A percentile compares a stretch with the other conserved stretches of the same genome.
Evolutionary conservation across 2,329 filamentous ascomycete species (phyloP).

Genomic region (Teratosphaeria zuluensis): DNA sequence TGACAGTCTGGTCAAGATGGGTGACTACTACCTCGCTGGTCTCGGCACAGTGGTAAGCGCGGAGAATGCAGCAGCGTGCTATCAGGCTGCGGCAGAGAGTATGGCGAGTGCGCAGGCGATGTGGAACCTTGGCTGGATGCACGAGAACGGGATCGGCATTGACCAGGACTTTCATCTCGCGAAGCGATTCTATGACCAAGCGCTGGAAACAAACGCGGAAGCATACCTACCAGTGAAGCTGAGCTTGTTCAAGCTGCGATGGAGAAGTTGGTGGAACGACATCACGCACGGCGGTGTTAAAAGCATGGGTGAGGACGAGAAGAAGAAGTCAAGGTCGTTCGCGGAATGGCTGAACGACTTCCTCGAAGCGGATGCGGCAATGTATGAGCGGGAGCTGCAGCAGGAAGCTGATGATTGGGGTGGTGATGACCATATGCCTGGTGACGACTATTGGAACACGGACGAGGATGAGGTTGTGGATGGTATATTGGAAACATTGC

Average conservation of each 20-base stretch:
- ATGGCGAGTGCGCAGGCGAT: constrained; percentile 88
- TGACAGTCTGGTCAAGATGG: constrained; percentile 94
- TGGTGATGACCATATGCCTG: constrained; percentile 26
- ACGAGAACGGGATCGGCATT: constrained; percentile 88
- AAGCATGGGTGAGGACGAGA: constrained; percentile 70
- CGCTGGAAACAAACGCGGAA: constrained; percentile 79
- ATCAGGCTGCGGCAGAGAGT: constrained; percentile 82
- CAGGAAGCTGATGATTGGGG: constrained; percentile 37
- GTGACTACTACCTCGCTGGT: constrained; percentile 87
- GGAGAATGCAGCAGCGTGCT: constrained; percentile 86
- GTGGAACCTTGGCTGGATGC: constrained; percentile 98
- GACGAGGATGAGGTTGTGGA: constrained; percentile 54
- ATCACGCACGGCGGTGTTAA: constrained; percentile 85
- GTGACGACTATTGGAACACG: constrained; percentile 37
- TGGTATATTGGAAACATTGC: constrained; percentile 70
- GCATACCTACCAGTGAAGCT: constrained; percentile 89
- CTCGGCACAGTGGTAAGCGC: constrained; percentile 56
- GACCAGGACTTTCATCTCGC: constrained; percentile 95
- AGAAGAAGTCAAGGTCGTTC: constrained; percentile 31
- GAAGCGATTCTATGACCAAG: constrained; percentile 90
- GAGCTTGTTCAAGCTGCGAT: constrained; percentile 72
- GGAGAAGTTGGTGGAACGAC: constrained; percentile 88
- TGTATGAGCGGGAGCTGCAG: constrained; percentile 38
- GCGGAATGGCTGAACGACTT: constrained; percentile 84
- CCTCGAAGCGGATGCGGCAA: constrained; percentile 47